Evolutionary conservation across 2,329 filamentous ascomycete genomes (phyloP), one percentile per base, ranked within the genome.

Genomic region (Beauveria australis): DNA sequence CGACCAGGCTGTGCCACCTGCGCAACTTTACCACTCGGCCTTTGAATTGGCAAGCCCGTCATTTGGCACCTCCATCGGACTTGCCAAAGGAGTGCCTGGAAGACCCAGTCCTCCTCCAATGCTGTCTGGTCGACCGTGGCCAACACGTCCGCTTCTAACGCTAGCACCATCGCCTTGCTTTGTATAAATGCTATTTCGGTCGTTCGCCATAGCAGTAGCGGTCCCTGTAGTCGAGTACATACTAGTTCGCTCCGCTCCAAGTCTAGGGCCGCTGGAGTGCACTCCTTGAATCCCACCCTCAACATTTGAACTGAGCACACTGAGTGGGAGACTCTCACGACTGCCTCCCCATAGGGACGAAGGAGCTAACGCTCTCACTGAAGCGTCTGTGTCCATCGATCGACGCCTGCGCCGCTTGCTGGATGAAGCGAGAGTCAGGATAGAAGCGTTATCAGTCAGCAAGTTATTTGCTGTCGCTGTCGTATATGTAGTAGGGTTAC

Each of bases 361-460:
- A 0, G 90, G 90, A 1, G 91, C 89, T n/a, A 95, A 77, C 2
- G 91, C 91, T 48, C 91, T 88, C 44, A 94, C 89, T 0, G 89
- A 93, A 5, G 91, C 91, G 70, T 94, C 89, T 0, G 91, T 94
- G 72, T 94, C 91, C 74, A 93, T 86, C 33, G 89, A 92, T 63
- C 89, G 84, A 53, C 90, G 83, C 41, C 91, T 86, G 30, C 87
- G 83, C 43, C 88, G 84, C 75, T 93, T 91, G 65, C 88, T 91
- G 0, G 89, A 92, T 4, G 89, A 93, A 2, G 91, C 91, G 16
- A 95, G 79, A 0, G 91, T 95, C 63, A 95, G 76, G 66, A 95
- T 92, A 28, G 89, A 93, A 24, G 91, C 91, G 70, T 95, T 91
- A 72, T 95, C 91, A 1, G 89, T 91, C 40, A 93, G 78, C 6